Percentiles rank a stretch among this genome's conserved stretches.
These are phyloP conservation scores for Inga laurina DNA, from an alignment of 306 rosid species.

Conservation along the genomic window DNA sequence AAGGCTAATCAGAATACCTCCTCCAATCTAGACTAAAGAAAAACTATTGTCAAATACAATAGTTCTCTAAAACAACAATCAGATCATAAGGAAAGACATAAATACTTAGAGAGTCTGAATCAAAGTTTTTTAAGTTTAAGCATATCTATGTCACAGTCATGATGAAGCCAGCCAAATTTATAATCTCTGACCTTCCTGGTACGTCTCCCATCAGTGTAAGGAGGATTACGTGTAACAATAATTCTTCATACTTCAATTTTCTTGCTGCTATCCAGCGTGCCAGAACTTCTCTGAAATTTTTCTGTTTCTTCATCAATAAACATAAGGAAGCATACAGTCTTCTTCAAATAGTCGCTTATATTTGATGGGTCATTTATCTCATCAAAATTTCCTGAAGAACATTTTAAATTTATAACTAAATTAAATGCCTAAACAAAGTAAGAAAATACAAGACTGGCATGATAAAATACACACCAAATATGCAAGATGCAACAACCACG, in stretches of 20 bases:
- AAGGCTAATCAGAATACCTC: neutral
- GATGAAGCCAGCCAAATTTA: conserved; percentile 19
- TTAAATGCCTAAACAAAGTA: conserved; percentile 20
- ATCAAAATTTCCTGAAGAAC: conserved; percentile 78
- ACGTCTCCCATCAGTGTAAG: conserved; percentile 80
- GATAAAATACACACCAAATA: conserved; percentile 59
- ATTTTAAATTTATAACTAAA: conserved; percentile 32
- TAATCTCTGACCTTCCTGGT: conserved; percentile 74
- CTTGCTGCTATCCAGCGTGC: conserved; percentile 55
- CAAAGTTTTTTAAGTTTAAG: neutral
- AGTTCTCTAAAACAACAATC: conserved; percentile 10
- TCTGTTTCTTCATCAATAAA: conserved; percentile 85
- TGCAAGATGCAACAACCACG: conserved; percentile 91
- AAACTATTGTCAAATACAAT: conserved; percentile 2
- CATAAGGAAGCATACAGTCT: conserved; percentile 85
- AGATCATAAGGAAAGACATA: conserved; percentile 24
- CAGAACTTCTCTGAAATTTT: conserved; percentile 51
- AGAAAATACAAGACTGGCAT: conserved; percentile 16
- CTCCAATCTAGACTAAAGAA: neutral
- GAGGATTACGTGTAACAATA: conserved; percentile 72
- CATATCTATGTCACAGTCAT: conserved; percentile 26
- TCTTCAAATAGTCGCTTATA: conserved; percentile 68
- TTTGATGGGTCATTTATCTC: conserved; percentile 75
- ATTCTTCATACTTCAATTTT: conserved; percentile 86
- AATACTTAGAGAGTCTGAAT: conserved; percentile 1